Evolutionary conservation across 73 alveolate species (phyloP).

Genomic region (Paramecium primaurelia): DNA sequence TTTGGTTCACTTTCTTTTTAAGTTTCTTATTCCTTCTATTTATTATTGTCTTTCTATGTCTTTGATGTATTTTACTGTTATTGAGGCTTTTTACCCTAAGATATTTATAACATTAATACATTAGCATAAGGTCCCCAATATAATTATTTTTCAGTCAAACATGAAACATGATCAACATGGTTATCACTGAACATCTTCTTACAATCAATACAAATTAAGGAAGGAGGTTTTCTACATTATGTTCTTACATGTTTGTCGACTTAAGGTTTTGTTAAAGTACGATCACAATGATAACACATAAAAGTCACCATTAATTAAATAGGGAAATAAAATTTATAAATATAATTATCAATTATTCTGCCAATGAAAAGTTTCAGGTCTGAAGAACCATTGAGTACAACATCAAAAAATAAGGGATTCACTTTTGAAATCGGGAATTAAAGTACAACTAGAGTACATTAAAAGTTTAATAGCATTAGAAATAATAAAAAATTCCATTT

Average conservation of each 20-base stretch:
- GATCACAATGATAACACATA: conserved; percentile 52
- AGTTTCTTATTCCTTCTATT: neutral
- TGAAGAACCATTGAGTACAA: neutral
- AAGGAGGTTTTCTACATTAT: conserved; percentile 57
- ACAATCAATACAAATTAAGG: conserved; percentile 49
- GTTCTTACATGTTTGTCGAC: conserved; percentile 39
- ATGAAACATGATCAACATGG: conserved; percentile 13
- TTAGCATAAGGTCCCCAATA: conserved; percentile 56
- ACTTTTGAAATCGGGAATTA: neutral
- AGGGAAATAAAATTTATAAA: neutral
- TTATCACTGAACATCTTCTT: conserved; percentile 16
- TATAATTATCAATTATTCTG: neutral
- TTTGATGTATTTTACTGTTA: neutral
- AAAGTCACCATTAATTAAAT: conserved; percentile 56
- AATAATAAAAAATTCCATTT: neutral
- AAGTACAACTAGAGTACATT: conserved; percentile 7
- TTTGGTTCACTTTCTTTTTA: neutral
- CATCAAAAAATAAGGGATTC: neutral
- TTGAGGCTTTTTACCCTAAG: neutral
- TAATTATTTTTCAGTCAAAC: conserved; percentile 29
- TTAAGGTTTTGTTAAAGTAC: conserved; percentile 39
- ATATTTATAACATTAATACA: neutral
- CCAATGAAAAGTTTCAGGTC: neutral
- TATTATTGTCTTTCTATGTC: neutral
- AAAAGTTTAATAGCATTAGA: neutral